These are phyloP conservation scores for Kwoniella bestiolae DNA, from an alignment of 768 basidiomycete species.

Conservation along the genomic window DNA sequence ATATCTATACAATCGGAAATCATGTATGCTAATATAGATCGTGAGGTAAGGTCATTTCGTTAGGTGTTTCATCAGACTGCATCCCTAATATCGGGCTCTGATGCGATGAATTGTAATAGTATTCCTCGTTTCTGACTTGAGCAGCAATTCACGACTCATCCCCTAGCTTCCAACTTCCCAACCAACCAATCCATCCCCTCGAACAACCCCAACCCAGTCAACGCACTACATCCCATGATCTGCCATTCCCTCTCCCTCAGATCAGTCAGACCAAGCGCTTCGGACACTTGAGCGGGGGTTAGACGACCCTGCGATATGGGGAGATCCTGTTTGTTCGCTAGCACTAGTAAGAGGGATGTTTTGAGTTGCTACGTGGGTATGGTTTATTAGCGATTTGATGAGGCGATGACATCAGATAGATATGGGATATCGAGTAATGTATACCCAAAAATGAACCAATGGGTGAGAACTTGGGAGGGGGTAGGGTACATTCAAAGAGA, in stretches of 20 bases:
- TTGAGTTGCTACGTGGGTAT: conserved; percentile 43
- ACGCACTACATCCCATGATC: conserved; percentile 55
- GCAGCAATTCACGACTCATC: neutral
- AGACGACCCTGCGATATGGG: conserved; percentile 46
- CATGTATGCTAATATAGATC: neutral
- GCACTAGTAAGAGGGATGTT: conserved; percentile 51
- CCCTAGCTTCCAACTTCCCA: conserved; percentile 38
- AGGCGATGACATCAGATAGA: neutral
- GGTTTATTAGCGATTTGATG: too few species aligned
- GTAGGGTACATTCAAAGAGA: too few species aligned
- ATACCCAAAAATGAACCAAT: too few species aligned
- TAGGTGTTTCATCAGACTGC: neutral
- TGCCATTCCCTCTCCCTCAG: conserved; percentile 57
- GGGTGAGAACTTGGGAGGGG: too few species aligned
- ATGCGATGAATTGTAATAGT: too few species aligned
- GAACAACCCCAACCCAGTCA: conserved; percentile 51
- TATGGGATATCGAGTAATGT: too few species aligned
- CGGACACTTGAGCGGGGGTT: conserved; percentile 56
- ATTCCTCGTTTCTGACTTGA: too few species aligned
- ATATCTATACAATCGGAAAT: neutral
- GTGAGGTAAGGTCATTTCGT: neutral
- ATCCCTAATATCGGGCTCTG: too few species aligned
- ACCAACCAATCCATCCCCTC: conserved; percentile 57
- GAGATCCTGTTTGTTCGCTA: conserved; percentile 58
- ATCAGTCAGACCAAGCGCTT: conserved; percentile 54